phyloP scores from a whole-genome alignment of 345 rosid genomes.

The Cardamine chenopodiifolia region DNA sequence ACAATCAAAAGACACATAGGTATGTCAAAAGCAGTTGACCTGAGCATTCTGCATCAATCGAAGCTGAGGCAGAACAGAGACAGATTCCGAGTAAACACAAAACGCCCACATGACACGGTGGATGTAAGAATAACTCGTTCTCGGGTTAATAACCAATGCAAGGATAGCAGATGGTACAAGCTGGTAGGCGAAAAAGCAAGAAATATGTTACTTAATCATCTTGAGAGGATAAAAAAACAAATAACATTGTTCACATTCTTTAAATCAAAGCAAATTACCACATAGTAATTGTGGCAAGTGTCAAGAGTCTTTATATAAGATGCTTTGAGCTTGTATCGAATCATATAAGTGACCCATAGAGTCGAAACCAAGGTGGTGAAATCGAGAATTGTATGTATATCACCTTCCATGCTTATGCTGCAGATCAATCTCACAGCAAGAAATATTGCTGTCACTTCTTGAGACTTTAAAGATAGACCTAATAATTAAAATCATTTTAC shows the following conservation, averaged over 20 bases:
- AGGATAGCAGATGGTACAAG: constrained; percentile 63
- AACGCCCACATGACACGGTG: constrained; percentile 64
- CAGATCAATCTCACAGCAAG: constrained; percentile 57
- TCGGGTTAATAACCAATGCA: constrained; percentile 60
- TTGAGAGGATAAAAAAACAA: not conserved
- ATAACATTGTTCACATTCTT: not conserved
- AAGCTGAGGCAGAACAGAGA: constrained; percentile 88
- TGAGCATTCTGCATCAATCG: constrained; percentile 85
- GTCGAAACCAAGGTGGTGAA: constrained; percentile 59
- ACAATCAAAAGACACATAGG: not conserved
- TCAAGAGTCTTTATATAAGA: constrained; percentile 68
- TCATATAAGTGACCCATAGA: constrained; percentile 73
- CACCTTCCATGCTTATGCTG: constrained; percentile 51
- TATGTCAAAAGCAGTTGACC: constrained; percentile 46
- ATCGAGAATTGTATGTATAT: constrained; percentile 73
- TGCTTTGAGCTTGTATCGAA: constrained; percentile 67
- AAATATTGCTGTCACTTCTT: constrained; percentile 73
- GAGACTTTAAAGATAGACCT: constrained; percentile 83
- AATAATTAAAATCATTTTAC: constrained; percentile 8
- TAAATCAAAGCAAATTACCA: constrained; percentile 44
- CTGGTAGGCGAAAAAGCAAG: constrained; percentile 34
- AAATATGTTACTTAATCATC: not conserved
- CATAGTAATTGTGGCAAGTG: constrained; percentile 55
- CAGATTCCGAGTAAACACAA: constrained; percentile 62
- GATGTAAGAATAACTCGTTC: not conserved